A percentile compares a stretch with the other conserved stretches of the same genome.
These are phyloP conservation scores for Ambrosiella cleistominuta DNA, from an alignment of 2,329 filamentous ascomycete genomes.

Conservation along the genomic window DNA sequence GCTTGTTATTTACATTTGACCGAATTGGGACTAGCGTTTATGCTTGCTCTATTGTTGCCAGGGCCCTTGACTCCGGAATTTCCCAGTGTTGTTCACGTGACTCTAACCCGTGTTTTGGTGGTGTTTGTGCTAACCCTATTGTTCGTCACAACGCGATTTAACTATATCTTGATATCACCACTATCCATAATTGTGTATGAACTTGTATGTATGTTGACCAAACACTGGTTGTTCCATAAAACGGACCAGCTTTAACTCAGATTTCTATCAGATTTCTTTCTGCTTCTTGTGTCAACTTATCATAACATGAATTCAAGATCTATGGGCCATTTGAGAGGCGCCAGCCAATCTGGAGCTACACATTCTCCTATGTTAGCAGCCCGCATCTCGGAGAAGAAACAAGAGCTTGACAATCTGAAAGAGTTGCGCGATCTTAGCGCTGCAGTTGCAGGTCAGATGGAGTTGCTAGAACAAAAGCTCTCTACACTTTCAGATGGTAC, in stretches of 20 bases:
- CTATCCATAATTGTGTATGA: too few relatives aligned
- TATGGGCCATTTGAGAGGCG: conserved; percentile 43
- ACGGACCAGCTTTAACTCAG: background rate
- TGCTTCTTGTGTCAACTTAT: background rate
- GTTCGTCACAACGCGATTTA: background rate
- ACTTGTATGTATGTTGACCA: too few relatives aligned
- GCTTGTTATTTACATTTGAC: conserved; percentile 16
- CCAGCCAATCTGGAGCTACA: conserved; percentile 32
- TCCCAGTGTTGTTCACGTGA: background rate
- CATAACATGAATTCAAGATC: conserved; percentile 7
- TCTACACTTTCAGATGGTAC: conserved; percentile 64
- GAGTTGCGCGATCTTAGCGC: conserved; percentile 65
- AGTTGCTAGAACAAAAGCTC: conserved; percentile 61
- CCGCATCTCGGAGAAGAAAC: conserved; percentile 72
- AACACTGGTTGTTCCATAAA: too few relatives aligned
- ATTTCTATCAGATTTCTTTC: background rate
- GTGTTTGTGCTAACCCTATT: background rate
- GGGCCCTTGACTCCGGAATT: background rate
- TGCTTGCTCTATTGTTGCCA: conserved; percentile 4
- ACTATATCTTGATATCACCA: too few relatives aligned
- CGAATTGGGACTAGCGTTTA: conserved; percentile 15
- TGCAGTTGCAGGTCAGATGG: conserved; percentile 65
- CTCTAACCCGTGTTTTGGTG: background rate
- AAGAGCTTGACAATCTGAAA: conserved; percentile 61
- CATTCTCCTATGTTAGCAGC: conserved; percentile 55